phyloP scores from a whole-genome alignment of 2,329 filamentous ascomycete species.

The Fusarium heterosporum region DNA sequence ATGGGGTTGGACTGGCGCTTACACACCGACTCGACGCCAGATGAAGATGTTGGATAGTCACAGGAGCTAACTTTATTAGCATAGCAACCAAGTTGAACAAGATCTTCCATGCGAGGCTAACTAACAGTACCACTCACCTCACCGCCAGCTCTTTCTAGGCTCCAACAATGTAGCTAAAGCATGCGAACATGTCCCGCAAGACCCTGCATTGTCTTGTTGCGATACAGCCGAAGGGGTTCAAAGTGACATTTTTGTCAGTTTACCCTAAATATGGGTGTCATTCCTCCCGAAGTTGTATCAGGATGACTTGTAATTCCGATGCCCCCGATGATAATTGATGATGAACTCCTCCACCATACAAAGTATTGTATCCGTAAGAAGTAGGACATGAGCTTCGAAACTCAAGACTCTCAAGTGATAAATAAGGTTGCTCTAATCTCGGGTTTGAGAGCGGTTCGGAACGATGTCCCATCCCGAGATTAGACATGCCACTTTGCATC shows the following conservation, averaged over 20 bases:
- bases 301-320: not conserved
- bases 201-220: constrained; percentile 12
- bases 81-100: constrained; percentile 23
- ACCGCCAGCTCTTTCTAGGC: constrained; percentile 39
- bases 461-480: constrained; percentile 38
- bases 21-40: constrained; percentile 33
- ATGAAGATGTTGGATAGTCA: constrained; percentile 2
- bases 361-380: not conserved
- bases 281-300: constrained; percentile 29
- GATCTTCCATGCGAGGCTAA: constrained; percentile 4
- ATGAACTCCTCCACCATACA: not conserved
- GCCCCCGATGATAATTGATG: not conserved
- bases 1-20: constrained; percentile 12
- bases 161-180: constrained; percentile 31
- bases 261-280: not conserved
- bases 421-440: constrained; percentile 6
- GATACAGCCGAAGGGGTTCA: not conserved
- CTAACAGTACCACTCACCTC: constrained; percentile 30
- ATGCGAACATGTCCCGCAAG: constrained; percentile 22
- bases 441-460: constrained; percentile 32
- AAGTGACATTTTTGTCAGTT: not conserved
- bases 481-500: not conserved
- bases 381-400: not conserved
- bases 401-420: not conserved
- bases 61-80: not conserved